phyloP scores from a whole-genome alignment of 1,139 yeast species.

The Fermentozyma sake region DNA sequence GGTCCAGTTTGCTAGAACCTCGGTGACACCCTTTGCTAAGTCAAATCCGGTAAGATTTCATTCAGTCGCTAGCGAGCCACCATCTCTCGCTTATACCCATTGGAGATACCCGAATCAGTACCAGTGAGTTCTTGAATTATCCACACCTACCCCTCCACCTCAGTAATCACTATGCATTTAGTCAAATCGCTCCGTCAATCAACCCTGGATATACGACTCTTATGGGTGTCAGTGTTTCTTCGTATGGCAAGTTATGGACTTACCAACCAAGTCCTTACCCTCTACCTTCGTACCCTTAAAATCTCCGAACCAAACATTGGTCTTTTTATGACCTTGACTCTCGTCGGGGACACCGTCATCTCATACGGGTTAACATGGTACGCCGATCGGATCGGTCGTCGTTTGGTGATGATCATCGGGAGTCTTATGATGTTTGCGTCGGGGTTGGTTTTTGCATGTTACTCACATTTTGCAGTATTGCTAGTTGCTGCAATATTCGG shows the following conservation, averaged over 20 bases:
- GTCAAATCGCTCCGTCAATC: slow-evolving; percentile 22
- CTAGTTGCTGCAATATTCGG: slow-evolving; percentile 54
- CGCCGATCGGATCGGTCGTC: slow-evolving; percentile 72
- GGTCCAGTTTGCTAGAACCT: too few relatives aligned
- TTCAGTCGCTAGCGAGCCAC: too few relatives aligned
- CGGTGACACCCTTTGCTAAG: too few relatives aligned
- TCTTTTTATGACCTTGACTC: slow-evolving; percentile 74
- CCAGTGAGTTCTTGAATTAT: too few relatives aligned
- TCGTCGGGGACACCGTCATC: slow-evolving; percentile 72
- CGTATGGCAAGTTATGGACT: slow-evolving; percentile 77
- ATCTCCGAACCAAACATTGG: slow-evolving; percentile 64
- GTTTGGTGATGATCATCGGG: slow-evolving; percentile 62
- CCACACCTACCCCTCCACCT: too few relatives aligned
- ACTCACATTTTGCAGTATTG: slow-evolving; percentile 48
- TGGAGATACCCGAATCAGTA: slow-evolving; percentile 2
- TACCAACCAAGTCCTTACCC: slow-evolving; percentile 74
- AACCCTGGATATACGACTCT: slow-evolving; percentile 52
- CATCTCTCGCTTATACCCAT: too few relatives aligned
- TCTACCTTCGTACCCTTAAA: slow-evolving; percentile 56
- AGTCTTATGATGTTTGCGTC: slow-evolving; percentile 66
- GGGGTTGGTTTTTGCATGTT: slow-evolving; percentile 59
- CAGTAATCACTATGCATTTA: slow-evolving; percentile 26
- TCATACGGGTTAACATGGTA: slow-evolving; percentile 74
- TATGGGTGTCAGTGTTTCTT: slow-evolving; percentile 68
- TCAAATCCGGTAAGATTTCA: too few relatives aligned